Conservation (phyloP, 768 basidiomycete genomes). For the Arthromyces matolae region DNA sequence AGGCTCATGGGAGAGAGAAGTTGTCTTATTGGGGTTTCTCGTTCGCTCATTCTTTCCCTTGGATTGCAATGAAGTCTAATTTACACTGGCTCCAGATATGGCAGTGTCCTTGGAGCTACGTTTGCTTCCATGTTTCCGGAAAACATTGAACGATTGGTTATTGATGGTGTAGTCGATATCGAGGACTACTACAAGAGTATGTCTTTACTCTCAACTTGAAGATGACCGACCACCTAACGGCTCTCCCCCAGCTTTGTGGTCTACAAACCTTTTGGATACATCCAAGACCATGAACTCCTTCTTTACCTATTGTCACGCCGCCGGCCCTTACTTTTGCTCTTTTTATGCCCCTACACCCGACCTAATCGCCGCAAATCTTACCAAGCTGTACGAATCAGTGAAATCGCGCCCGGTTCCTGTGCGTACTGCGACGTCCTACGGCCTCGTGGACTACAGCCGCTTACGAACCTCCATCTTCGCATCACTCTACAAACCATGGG, state of each 20-base stretch:
- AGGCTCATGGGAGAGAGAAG: conserved; percentile 30
- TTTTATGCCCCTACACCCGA: conserved; percentile 36
- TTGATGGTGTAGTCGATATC: conserved; percentile 40
- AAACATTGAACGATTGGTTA: conserved; percentile 33
- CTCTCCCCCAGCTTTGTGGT: conserved; percentile 27
- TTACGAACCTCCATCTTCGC: conserved; percentile 29
- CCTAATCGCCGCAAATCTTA: conserved; percentile 32
- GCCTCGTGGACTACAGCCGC: conserved; percentile 33
- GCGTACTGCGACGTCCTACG: conserved; percentile 25
- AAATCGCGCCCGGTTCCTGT: conserved; percentile 32
- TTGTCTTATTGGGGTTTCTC: conserved; percentile 31
- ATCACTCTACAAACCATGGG: conserved; percentile 34
- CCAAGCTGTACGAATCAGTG: conserved; percentile 29
- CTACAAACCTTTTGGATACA: conserved; percentile 33
- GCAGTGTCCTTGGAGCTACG: conserved; percentile 25
- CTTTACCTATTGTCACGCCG: conserved; percentile 32
- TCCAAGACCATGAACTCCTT: conserved; percentile 34
- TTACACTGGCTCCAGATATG: conserved; percentile 17
- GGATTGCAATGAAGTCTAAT: neutral
- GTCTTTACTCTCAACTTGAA: neutral
- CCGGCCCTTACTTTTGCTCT: conserved; percentile 32
- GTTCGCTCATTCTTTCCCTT: conserved; percentile 12
- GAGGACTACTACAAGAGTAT: conserved; percentile 38
- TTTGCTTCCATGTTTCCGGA: conserved; percentile 31
- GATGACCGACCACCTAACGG: neutral